A percentile compares a stretch with the other conserved stretches of the same genome.
phyloP scores from a whole-genome alignment of 2,329 filamentous ascomycete genomes.

The Chrysoporthe austroafricana region DNA sequence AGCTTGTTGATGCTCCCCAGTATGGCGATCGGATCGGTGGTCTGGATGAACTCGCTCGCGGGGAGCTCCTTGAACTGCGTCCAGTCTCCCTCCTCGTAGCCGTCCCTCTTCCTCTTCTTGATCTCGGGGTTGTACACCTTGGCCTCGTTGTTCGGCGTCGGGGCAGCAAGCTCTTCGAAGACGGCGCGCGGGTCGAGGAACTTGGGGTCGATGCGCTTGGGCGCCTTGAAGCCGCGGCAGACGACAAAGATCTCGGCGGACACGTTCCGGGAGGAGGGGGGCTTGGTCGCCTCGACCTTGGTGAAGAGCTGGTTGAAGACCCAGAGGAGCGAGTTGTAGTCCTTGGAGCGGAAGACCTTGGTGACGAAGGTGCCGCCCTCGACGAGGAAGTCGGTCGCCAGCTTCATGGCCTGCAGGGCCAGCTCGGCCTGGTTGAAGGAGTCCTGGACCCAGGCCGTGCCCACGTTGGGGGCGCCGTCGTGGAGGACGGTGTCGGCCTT shows the following conservation, averaged over 20 bases:
- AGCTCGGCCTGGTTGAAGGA: slow-evolving; percentile 97
- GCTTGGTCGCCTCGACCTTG: slow-evolving; percentile 96
- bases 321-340: slow-evolving; percentile 95
- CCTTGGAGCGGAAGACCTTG: slow-evolving; percentile 96
- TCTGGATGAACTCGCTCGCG: slow-evolving; percentile 93
- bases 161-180: slow-evolving; percentile 87
- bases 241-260: slow-evolving; percentile 99
- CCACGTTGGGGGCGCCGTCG: slow-evolving; percentile 96
- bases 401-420: slow-evolving; percentile 84
- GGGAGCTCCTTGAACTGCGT: slow-evolving; percentile 88
- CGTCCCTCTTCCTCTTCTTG: slow-evolving; percentile 96
- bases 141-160: slow-evolving; percentile 91
- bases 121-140: slow-evolving; percentile 97
- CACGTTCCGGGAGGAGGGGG: slow-evolving; percentile 92
- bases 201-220: slow-evolving; percentile 88
- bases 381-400: slow-evolving; percentile 89
- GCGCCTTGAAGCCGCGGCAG: slow-evolving; percentile 92
- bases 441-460: slow-evolving; percentile 97
- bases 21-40: slow-evolving; percentile 88
- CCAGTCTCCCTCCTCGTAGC: slow-evolving; percentile 96
- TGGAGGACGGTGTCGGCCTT: slow-evolving; percentile 96
- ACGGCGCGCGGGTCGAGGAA: slow-evolving; percentile 89
- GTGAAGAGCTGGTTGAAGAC: slow-evolving; percentile 96
- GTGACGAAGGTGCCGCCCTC: slow-evolving; percentile 94
- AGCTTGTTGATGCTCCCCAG: slow-evolving; percentile 84